Base-by-base conservation (phyloP, 768 basidiomycete genomes). In the Collybia nuda region DNA sequence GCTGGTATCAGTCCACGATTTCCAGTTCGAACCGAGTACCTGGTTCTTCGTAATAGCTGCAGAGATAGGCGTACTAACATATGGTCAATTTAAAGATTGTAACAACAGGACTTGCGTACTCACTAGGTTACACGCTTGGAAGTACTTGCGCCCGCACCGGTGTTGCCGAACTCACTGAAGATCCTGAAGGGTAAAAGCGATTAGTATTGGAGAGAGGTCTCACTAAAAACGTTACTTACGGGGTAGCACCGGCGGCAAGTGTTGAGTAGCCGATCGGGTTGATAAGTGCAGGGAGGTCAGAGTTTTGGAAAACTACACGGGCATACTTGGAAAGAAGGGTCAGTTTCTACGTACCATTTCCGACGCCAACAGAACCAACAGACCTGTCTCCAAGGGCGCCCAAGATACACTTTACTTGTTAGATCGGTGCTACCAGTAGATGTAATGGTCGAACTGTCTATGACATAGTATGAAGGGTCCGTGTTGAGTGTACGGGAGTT, bases 231-330 rank as follows among this genome's bases (percentile, higher is more conserved):
- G 2, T 32, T 1, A 52, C 58, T 44, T 46, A 58, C 63, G 64
- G 64, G 5, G 59, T 62, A 7, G 64, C 63, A 40, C 39, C 40
- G 11, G 53, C 57, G 14, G 61, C 62, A 24, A 66, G 44, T 1
- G 62, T 64, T 1, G 63, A 61, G 51, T 62, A 66, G 5, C 64
- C 64, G 8, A 49, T 51, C 0, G 61, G 18, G 41, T 64, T 64
- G 23, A 66, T 64, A 11, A 64, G 42, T 21, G 60, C 32, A 0
- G 62, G 56, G 12, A 66, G 51, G 14, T 38, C 53, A 8, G 58
- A 62, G 29, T 59, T 58, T 41, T 66, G 64, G 50, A 62, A 66
- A 22, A 64, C 57, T 11, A 66, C 64, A 22, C 64, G 51, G 15
- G 64, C 63, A 17, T 51, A 56, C n/a, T 43, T 55, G 32, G 9